phyloP scores from a whole-genome alignment of 2,329 filamentous ascomycete genomes.

The Trichoderma sp. region DNA sequence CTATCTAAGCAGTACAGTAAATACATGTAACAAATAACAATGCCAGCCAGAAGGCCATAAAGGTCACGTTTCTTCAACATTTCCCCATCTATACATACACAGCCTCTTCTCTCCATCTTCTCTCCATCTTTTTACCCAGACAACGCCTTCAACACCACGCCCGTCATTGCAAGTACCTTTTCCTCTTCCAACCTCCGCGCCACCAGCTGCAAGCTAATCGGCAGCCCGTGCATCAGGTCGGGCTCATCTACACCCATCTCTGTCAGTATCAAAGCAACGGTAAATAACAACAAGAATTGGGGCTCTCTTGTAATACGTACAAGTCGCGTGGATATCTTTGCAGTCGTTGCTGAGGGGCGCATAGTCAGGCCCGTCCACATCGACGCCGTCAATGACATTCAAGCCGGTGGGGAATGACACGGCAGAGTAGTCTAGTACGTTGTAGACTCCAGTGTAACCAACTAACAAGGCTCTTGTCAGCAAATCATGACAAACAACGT shows the following conservation, averaged over 20 bases:
- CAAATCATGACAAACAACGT: background rate
- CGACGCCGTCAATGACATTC: conserved; percentile 43
- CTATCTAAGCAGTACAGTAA: background rate
- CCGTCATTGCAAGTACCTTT: conserved; percentile 41
- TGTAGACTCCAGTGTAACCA: conserved; percentile 53
- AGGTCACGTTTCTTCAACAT: background rate
- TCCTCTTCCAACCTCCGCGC: conserved; percentile 46
- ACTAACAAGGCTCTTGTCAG: conserved; percentile 36
- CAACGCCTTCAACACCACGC: conserved; percentile 31
- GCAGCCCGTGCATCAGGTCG: conserved; percentile 44
- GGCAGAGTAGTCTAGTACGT: conserved; percentile 51
- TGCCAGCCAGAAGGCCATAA: background rate
- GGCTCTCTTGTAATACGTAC: conserved; percentile 38
- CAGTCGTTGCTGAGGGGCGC: conserved; percentile 42
- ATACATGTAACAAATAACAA: background rate
- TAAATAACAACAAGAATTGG: background rate
- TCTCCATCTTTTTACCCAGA: background rate
- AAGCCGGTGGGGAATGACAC: conserved; percentile 51
- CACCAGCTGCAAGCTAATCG: conserved; percentile 49
- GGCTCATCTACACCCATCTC: conserved; percentile 40
- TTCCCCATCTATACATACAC: background rate
- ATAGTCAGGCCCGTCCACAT: conserved; percentile 37
- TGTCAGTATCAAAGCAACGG: background rate
- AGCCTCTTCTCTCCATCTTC: background rate
- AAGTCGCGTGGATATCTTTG: conserved; percentile 43